Conservation (phyloP, 345 rosid species). For the Trapa bicornis region DNA sequence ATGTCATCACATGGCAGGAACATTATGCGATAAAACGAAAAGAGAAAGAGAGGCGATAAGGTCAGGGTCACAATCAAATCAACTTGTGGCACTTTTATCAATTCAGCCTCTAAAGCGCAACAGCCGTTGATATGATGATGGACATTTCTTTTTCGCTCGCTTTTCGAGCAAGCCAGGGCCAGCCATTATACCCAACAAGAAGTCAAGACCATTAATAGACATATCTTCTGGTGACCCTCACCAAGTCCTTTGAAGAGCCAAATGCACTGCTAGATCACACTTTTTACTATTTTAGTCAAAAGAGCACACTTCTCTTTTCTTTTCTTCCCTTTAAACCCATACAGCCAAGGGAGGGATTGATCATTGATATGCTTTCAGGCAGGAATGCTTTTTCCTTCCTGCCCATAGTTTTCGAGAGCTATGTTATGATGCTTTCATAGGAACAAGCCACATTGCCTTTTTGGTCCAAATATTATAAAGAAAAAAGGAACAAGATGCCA, state of each 20-base stretch:
- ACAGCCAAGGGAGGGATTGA: too few species aligned
- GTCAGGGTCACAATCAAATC: background rate
- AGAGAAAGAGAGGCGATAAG: background rate
- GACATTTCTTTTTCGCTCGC: background rate
- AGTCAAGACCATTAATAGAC: background rate
- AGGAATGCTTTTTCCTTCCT: background rate
- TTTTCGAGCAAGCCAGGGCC: background rate
- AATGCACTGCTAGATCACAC: too few species aligned
- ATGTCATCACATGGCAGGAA: background rate
- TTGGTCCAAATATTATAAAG: too few species aligned
- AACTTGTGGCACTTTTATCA: background rate
- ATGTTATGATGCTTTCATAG: background rate
- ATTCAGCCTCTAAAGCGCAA: background rate
- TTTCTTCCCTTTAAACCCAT: background rate
- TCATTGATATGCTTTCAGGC: too few species aligned
- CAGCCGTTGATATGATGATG: background rate
- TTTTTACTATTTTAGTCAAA: background rate
- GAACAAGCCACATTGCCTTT: too few species aligned
- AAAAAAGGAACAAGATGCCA: too few species aligned
- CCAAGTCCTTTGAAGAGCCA: too few species aligned
- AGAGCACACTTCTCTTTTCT: background rate
- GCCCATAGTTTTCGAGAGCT: background rate
- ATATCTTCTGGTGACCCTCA: too few species aligned
- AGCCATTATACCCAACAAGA: background rate
- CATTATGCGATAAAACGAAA: too few species aligned